Base-by-base conservation (phyloP, 768 basidiomycete genomes). In the Amylocystis lapponica region DNA sequence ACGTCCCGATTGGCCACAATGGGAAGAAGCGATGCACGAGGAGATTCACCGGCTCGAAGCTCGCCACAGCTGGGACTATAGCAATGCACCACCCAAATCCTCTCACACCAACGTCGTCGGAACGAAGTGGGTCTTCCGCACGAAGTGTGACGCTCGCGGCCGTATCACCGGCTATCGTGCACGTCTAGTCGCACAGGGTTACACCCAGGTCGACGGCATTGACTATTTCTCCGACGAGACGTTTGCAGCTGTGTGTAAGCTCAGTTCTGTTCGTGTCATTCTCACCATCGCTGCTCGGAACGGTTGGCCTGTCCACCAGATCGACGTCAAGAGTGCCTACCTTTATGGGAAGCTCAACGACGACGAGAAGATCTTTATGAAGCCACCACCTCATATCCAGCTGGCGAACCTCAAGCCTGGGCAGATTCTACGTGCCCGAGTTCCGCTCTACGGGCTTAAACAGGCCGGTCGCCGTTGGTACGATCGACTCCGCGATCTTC, bases 251-350 rank as follows among this genome's bases (percentile, higher is more conserved):
- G 56, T 55, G 3, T 62, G 57, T 5, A 46, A 47, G 7, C 43
- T 54, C 20, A 47, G 56, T 9, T 61, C 61, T 0, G 47, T 64
- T 39, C 53, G 57, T 8, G 27, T 48, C 17, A 41, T 64, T 11
- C 47, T 65, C 10, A 57, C 57, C 1, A 20, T 61, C 14, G 57
- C 60, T 2, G 58, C 57, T 1, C 2, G 32, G 0, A 17, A 44
- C 16, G 54, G 55, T 41, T 59, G 58, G 47, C 54, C 59, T 1
- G 35, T 67, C 2, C 50, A 61, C 8, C 62, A 65, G 40, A 42
- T 66, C 6, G 65, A 68, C 41, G 46, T 70, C 26, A 63, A 65
- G 27, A 54, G 51, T 0, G 65, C 59, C 1, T 63, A 57, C 34
- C 58, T 63, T n/a, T 56, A 63, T 27, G 48, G 48, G 0, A 17